Conservation (phyloP, 371 early-diverging fungal genomes). For the Massospora cicadina region DNA sequence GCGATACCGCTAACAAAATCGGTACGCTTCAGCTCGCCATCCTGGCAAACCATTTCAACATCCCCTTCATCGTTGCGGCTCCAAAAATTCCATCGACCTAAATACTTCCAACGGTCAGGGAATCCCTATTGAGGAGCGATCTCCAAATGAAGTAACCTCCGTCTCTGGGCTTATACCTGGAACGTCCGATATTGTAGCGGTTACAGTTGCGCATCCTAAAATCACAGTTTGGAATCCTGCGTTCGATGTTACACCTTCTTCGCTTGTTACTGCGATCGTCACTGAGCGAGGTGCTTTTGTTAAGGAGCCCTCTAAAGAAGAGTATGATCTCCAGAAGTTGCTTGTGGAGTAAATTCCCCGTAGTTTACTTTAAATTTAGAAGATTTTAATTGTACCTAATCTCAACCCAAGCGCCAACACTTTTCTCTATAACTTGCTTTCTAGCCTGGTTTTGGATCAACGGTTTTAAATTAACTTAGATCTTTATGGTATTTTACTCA, state of each 20-base stretch:
- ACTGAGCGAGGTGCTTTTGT: conserved; percentile 75
- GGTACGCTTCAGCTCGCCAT: conserved; percentile 94
- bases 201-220: conserved; percentile 66
- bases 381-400: too few species aligned
- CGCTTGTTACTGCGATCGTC: conserved; percentile 76
- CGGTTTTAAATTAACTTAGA: too few species aligned
- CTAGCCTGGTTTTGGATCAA: too few species aligned
- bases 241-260: conserved; percentile 86
- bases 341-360: neutral
- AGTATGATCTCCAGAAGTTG: neutral
- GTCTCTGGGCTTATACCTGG: conserved; percentile 38
- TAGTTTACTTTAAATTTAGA: neutral
- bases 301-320: conserved; percentile 21
- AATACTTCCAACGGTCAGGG: conserved; percentile 38
- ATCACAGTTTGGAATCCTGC: conserved; percentile 91
- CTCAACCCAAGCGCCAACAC: too few species aligned
- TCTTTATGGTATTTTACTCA: too few species aligned
- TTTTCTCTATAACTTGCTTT: too few species aligned
- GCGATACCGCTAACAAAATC: conserved; percentile 96
- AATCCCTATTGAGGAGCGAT: conserved; percentile 80
- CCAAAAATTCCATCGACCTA: conserved; percentile 86
- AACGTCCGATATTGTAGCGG: conserved; percentile 23
- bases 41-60: conserved; percentile 60
- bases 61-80: conserved; percentile 86
- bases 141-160: conserved; percentile 51